Evolutionary conservation across 2,329 filamentous ascomycete species (phyloP).

Genomic region (Ophiostoma montium): DNA sequence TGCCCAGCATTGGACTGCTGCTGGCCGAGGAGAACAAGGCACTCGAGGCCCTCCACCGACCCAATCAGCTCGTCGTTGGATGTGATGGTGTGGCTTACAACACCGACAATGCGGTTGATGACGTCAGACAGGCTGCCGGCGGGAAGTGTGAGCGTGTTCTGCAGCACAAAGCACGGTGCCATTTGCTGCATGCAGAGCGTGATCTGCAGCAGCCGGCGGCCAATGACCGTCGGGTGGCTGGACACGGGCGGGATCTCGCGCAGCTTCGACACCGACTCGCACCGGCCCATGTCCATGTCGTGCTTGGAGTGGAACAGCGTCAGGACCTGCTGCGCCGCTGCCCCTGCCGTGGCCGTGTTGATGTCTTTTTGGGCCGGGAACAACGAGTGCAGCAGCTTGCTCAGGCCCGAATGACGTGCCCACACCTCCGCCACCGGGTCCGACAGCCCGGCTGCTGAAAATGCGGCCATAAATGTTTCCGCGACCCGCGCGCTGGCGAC

Average conservation of each 20-base stretch:
- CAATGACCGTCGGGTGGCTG: conserved; percentile 33
- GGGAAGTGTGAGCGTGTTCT: conserved; percentile 16
- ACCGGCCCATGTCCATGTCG: conserved; percentile 19
- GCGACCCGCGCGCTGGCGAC: neutral
- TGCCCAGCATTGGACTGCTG: conserved; percentile 40
- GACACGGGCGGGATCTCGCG: conserved; percentile 19
- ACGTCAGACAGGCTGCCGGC: conserved; percentile 14
- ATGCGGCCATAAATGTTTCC: neutral
- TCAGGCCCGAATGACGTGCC: conserved; percentile 20
- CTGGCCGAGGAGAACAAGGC: conserved; percentile 31
- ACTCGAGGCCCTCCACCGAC: conserved; percentile 38
- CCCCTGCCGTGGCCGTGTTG: conserved; percentile 18
- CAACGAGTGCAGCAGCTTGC: conserved; percentile 19
- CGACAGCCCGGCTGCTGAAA: neutral
- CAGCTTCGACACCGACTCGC: conserved; percentile 15
- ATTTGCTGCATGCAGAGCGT: conserved; percentile 32
- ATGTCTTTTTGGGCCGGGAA: conserved; percentile 24
- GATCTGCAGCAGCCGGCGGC: conserved; percentile 32
- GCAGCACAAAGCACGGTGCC: conserved; percentile 19
- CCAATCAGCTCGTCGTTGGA: conserved; percentile 37
- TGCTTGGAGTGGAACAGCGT: conserved; percentile 20
- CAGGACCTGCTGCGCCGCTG: conserved; percentile 17
- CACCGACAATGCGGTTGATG: conserved; percentile 21
- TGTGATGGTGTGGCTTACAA: conserved; percentile 27
- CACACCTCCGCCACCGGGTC: conserved; percentile 5